A percentile compares a stretch with the other conserved stretches of the same genome.
Evolutionary conservation across 768 basidiomycete genomes (phyloP).

Genomic region (Tulasnella sp.): DNA sequence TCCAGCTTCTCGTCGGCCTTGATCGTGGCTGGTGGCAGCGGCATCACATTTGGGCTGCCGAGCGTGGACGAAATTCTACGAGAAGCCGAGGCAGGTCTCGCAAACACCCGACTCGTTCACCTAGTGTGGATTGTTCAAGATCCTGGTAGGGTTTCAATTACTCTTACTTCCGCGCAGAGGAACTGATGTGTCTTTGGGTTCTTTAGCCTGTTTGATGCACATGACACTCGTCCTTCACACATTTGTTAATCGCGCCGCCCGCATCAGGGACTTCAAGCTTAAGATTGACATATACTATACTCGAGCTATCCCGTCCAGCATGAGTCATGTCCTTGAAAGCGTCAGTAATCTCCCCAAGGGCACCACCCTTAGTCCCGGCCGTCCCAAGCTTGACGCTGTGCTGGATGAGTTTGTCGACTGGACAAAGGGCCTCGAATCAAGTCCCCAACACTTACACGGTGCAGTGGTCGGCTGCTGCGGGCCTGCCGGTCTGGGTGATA

Average conservation of each 20-base stretch:
- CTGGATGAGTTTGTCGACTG: background rate
- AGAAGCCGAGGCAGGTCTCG: constrained; percentile 33
- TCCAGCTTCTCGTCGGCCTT: constrained; percentile 56
- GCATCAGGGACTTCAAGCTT: constrained; percentile 30
- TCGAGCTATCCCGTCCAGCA: constrained; percentile 25
- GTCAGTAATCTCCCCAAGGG: background rate
- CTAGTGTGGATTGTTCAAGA: constrained; percentile 57
- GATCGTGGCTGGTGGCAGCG: constrained; percentile 65
- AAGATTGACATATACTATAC: constrained; percentile 48
- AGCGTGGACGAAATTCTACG: constrained; percentile 52
- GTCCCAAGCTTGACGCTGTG: background rate
- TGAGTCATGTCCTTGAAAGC: background rate
- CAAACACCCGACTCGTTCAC: constrained; percentile 47
- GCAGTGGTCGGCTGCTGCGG: constrained; percentile 14
- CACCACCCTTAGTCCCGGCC: background rate
- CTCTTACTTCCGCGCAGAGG: background rate
- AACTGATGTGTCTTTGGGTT: constrained; percentile 14
- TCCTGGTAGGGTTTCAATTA: constrained; percentile 30
- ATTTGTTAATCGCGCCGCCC: constrained; percentile 28
- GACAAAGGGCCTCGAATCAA: background rate
- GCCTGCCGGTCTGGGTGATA: constrained; percentile 2
- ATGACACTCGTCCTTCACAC: constrained; percentile 38
- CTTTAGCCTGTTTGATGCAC: constrained; percentile 33
- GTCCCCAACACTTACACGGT: background rate
- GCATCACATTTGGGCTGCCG: constrained; percentile 59